A percentile compares a stretch with the other conserved stretches of the same genome.
phyloP scores from a whole-genome alignment of 2,329 filamentous ascomycete species.

The Ceratocystis eucalypticola region DNA sequence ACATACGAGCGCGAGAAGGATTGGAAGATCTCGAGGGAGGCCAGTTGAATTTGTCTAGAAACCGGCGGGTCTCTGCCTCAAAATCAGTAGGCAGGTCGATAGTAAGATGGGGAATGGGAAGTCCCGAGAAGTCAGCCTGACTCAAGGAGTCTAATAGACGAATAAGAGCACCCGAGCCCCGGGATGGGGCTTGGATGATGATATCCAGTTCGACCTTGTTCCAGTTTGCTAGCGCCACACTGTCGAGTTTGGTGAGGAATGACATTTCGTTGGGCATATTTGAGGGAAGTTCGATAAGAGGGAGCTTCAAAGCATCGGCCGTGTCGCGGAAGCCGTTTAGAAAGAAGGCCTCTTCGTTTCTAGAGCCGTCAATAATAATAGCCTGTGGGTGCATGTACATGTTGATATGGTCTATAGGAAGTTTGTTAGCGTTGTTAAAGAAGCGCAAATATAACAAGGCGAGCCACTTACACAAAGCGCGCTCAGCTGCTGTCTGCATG shows the following conservation, averaged over 20 bases:
- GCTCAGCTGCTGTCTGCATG: constrained; percentile 49
- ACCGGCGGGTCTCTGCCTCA: constrained; percentile 50
- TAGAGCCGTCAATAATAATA: constrained; percentile 55
- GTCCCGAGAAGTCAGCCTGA: constrained; percentile 59
- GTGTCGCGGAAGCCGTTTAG: constrained; percentile 44
- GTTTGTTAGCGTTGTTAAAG: constrained; percentile 11
- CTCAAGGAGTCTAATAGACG: constrained; percentile 64
- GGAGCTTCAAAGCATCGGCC: constrained; percentile 36
- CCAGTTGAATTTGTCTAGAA: constrained; percentile 54
- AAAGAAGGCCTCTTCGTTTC: constrained; percentile 56
- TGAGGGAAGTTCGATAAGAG: constrained; percentile 62
- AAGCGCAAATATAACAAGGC: background rate
- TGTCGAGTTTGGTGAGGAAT: constrained; percentile 71
- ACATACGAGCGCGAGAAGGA: constrained; percentile 34
- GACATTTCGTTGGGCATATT: constrained; percentile 47
- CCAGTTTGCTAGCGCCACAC: constrained; percentile 62
- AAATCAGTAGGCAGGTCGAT: constrained; percentile 66
- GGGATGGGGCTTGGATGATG: constrained; percentile 59
- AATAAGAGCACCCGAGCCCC: constrained; percentile 59
- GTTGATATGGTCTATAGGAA: constrained; percentile 47
- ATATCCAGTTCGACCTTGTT: constrained; percentile 68
- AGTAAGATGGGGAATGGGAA: constrained; percentile 59
- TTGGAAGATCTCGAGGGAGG: constrained; percentile 35
- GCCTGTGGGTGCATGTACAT: constrained; percentile 65
- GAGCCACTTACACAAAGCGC: constrained; percentile 45